Base-by-base conservation (phyloP, 2,329 filamentous ascomycete species). In the Cladophialophora bantiana region DNA sequence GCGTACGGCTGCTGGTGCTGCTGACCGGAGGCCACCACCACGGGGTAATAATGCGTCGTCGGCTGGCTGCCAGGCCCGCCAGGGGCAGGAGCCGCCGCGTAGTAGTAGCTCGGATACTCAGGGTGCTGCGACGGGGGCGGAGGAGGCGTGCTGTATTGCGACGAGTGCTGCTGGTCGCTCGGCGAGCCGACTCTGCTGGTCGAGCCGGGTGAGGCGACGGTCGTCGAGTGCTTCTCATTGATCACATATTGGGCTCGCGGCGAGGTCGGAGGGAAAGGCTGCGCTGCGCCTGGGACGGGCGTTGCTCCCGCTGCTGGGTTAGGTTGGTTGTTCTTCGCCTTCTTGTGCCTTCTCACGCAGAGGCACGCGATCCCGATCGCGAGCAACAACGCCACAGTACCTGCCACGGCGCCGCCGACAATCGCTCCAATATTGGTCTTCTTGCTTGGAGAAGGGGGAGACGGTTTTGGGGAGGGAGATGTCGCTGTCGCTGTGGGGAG, bases 361-460 rank as follows among this genome's bases (percentile, higher is more conserved):
- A 20, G 12, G 18, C 45, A 50, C 45, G 18, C 18, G 4, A 50
- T 9, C 45, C 9, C 45, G 18, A 50, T 7, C 18, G 20, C 45
- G 18, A 50, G 20, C 7, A 50, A 18, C 15, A 50, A 10, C 6
- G 7, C 45, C 7, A 7, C 45, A 50, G 18, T 9, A 7, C 45
- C 69, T 38, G 67, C 67, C 9, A 68, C 45, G 15, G 59, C 34
- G 45, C 61, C 62, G 15, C 69, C 65, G 12, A 68, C 57, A 18
- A 71, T 67, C 4, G 61, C 55, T 13, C 64, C 67, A 26, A 52
- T 57, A 35, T 69, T 66, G 36, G 53, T 50, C 50, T 67, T 69
- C 68, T 78, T 77, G 45, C 45, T 12, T 20, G 45, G 45, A 40
- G 76, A 74, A 10, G 77, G 77, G 42, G 80, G 78, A 53, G 72